Conservation (phyloP, 495 filamentous ascomycete species). For the Hyaloscypha bicolor region DNA sequence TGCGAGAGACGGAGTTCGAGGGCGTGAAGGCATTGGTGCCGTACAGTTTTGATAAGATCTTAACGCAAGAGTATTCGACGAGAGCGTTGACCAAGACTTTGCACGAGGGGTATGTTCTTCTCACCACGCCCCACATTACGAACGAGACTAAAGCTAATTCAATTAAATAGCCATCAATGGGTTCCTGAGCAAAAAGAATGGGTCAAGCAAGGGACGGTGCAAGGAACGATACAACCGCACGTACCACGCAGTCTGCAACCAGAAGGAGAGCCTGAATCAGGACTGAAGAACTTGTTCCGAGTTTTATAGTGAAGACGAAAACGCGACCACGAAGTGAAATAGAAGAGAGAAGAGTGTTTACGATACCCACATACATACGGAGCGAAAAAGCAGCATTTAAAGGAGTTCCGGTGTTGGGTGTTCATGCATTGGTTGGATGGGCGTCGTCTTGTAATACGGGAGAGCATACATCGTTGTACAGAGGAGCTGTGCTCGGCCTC, state of each 20-base stretch:
- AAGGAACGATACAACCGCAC: constrained; percentile 16
- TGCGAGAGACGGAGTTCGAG: constrained; percentile 79
- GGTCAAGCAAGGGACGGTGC: constrained; percentile 16
- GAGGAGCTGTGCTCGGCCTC: no score
- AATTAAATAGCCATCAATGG: constrained; percentile 26
- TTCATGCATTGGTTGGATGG: not conserved
- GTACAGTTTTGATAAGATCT: constrained; percentile 69
- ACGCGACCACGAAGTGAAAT: not conserved
- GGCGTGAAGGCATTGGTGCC: constrained; percentile 74
- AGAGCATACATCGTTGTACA: no score
- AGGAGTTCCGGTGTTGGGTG: not conserved
- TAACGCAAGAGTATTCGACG: constrained; percentile 74
- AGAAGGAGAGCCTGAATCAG: constrained; percentile 14
- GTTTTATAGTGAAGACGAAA: constrained; percentile 7
- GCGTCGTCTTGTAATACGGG: no score
- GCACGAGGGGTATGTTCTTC: constrained; percentile 60
- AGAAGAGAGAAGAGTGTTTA: not conserved
- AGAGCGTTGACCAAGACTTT: constrained; percentile 63
- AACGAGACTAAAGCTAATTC: not conserved
- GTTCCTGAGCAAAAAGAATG: constrained; percentile 31
- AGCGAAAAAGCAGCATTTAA: no score
- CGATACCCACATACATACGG: no score
- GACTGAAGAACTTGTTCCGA: constrained; percentile 15
- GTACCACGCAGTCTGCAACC: constrained; percentile 20
- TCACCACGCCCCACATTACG: not conserved